phyloP scores from a whole-genome alignment of 495 filamentous ascomycete species.

The Bacidia gigantensis region DNA sequence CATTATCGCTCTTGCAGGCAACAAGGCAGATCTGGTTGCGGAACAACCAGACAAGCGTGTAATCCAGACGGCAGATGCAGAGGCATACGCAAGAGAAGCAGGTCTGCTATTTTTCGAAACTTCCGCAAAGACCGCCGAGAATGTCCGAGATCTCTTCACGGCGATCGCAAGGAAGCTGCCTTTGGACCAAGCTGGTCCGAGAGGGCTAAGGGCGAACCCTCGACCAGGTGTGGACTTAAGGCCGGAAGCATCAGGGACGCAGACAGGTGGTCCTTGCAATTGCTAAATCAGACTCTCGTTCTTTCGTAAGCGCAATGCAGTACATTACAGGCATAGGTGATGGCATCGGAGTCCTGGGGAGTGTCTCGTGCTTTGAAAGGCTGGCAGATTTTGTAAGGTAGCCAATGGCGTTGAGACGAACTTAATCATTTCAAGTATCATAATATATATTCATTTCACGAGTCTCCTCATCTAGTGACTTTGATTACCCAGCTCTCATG shows the following conservation, averaged over 20 bases:
- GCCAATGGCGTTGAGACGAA: neutral
- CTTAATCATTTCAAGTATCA: neutral
- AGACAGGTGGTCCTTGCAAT: constrained; percentile 58
- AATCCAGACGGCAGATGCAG: constrained; percentile 73
- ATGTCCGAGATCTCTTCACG: constrained; percentile 93
- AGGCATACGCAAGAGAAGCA: constrained; percentile 87
- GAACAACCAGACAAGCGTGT: constrained; percentile 88
- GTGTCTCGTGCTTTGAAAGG: neutral
- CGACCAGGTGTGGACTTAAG: constrained; percentile 70
- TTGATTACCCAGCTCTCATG: neutral
- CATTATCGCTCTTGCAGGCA: constrained; percentile 92
- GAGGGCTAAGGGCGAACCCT: constrained; percentile 61
- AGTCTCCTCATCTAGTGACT: neutral
- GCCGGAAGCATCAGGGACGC: constrained; percentile 63
- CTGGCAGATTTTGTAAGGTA: neutral
- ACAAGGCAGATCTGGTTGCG: constrained; percentile 89
- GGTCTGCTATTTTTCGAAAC: constrained; percentile 95
- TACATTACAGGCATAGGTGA: neutral
- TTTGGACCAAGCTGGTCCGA: constrained; percentile 82
- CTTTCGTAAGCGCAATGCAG: neutral
- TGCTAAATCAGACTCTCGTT: constrained; percentile 40
- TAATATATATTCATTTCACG: neutral
- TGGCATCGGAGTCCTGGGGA: neutral
- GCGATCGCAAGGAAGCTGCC: constrained; percentile 95
- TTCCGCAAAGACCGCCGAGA: constrained; percentile 90